phyloP scores from a whole-genome alignment of 2,329 filamentous ascomycete genomes.

The Pseudocercospora pini-densiflorae region DNA sequence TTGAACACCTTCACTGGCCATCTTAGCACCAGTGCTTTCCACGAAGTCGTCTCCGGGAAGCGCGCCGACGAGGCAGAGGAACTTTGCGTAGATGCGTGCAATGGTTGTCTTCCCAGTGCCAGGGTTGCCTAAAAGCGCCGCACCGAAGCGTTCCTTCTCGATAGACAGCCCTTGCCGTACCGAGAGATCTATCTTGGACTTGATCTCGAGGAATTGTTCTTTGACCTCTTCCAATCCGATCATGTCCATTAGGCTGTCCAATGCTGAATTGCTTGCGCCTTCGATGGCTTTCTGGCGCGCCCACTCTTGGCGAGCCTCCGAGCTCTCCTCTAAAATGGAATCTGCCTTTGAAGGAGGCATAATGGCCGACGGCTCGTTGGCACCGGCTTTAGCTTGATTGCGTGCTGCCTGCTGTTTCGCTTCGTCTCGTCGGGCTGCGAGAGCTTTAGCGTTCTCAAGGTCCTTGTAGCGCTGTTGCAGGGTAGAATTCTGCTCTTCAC shows the following conservation, averaged over 20 bases:
- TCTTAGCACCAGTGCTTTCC: constrained; percentile 70
- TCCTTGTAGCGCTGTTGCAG: constrained; percentile 55
- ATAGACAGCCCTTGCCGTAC: constrained; percentile 63
- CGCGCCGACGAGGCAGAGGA: constrained; percentile 65
- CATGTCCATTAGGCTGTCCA: constrained; percentile 64
- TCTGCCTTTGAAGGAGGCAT: background rate
- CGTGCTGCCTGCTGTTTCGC: background rate
- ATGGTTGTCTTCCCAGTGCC: constrained; percentile 82
- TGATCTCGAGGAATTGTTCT: constrained; percentile 64
- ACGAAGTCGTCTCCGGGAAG: constrained; percentile 65
- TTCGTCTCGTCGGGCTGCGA: background rate
- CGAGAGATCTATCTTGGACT: constrained; percentile 64
- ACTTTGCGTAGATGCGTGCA: constrained; percentile 69
- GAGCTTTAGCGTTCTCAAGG: constrained; percentile 41
- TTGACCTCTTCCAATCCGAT: constrained; percentile 75
- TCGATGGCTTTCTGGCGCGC: background rate
- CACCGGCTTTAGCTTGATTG: background rate
- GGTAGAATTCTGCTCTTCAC: constrained; percentile 49
- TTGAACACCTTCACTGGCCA: constrained; percentile 66
- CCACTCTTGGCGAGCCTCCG: background rate
- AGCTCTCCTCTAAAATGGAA: background rate
- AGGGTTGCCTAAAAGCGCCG: constrained; percentile 71
- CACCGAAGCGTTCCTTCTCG: constrained; percentile 63
- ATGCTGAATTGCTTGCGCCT: background rate
- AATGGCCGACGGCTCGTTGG: background rate